Percentiles rank a stretch among this genome's conserved stretches.
Evolutionary conservation across 2,329 filamentous ascomycete species (phyloP).

Genomic region (Tolypocladium cylindrosporum): DNA sequence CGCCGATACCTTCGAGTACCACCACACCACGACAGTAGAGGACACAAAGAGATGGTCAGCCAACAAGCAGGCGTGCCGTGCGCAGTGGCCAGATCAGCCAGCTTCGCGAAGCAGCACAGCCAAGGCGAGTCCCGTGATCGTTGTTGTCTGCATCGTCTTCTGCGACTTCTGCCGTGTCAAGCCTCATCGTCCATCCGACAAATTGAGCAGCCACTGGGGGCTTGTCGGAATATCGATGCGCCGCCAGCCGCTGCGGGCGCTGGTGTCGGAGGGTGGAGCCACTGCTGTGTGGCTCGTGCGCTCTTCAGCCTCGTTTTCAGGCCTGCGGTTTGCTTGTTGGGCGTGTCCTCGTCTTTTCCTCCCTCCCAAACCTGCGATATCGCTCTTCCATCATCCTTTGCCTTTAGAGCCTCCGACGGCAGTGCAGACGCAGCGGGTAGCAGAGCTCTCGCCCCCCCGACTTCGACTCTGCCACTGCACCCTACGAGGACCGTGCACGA

Average conservation of each 20-base stretch:
- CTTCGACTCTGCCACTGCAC: neutral
- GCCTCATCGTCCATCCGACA: neutral
- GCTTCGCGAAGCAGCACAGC: neutral
- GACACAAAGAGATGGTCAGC: no score
- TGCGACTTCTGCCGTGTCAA: neutral
- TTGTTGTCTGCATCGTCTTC: neutral
- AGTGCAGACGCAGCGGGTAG: neutral
- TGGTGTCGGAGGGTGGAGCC: neutral
- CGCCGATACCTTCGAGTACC: no score
- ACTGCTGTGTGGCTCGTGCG: neutral
- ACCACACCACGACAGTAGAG: no score
- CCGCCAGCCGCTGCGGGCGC: neutral
- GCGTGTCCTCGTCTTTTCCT: neutral
- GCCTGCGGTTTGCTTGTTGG: neutral
- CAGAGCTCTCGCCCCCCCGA: neutral
- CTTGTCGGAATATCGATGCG: neutral
- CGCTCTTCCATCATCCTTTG: neutral
- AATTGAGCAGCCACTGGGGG: neutral
- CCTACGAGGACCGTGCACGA: neutral
- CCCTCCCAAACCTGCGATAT: neutral
- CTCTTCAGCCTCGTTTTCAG: neutral
- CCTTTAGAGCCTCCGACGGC: neutral
- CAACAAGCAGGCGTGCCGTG: no score
- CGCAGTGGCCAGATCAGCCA: no score
- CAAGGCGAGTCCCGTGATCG: neutral